Conservation (phyloP, 768 basidiomycete species). For the Nevesoporus exiguus region DNA sequence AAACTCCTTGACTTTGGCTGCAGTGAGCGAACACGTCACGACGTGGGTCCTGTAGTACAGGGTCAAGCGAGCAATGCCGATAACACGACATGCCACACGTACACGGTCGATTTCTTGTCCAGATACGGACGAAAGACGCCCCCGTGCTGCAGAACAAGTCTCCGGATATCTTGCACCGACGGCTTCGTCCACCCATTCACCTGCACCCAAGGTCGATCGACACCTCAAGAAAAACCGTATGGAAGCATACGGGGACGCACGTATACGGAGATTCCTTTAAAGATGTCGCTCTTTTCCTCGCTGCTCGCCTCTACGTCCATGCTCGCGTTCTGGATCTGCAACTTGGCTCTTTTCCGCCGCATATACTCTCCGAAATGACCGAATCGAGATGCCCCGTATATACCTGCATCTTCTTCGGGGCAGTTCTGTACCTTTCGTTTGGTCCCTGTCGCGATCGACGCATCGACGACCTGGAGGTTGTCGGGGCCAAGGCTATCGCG, state of each 20-base stretch:
- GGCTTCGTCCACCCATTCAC: constrained; percentile 90
- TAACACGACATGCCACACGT: constrained; percentile 24
- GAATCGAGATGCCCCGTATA: constrained; percentile 78
- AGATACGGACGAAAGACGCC: constrained; percentile 84
- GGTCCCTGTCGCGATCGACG: constrained; percentile 3
- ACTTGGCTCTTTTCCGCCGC: constrained; percentile 84
- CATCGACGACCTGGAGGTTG: not conserved
- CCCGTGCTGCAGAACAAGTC: constrained; percentile 78
- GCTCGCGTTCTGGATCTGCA: constrained; percentile 73
- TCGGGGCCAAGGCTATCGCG: constrained; percentile 21
- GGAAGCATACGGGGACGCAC: constrained; percentile 46
- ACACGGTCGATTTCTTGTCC: constrained; percentile 74
- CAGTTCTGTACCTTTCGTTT: constrained; percentile 18
- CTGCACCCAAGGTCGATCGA: constrained; percentile 35
- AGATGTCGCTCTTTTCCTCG: constrained; percentile 46
- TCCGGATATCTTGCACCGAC: constrained; percentile 78
- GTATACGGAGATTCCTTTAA: constrained; percentile 75
- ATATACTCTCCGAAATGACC: constrained; percentile 88
- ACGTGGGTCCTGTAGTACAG: constrained; percentile 70
- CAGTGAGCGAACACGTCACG: constrained; percentile 86
- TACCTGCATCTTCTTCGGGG: constrained; percentile 38
- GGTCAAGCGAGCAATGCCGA: not conserved
- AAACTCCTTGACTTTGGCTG: constrained; percentile 86
- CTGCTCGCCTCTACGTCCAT: constrained; percentile 26
- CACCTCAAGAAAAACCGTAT: not conserved